Evolutionary conservation across 768 basidiomycete genomes (phyloP).

Genomic region (Phlegmacium glaucopus): DNA sequence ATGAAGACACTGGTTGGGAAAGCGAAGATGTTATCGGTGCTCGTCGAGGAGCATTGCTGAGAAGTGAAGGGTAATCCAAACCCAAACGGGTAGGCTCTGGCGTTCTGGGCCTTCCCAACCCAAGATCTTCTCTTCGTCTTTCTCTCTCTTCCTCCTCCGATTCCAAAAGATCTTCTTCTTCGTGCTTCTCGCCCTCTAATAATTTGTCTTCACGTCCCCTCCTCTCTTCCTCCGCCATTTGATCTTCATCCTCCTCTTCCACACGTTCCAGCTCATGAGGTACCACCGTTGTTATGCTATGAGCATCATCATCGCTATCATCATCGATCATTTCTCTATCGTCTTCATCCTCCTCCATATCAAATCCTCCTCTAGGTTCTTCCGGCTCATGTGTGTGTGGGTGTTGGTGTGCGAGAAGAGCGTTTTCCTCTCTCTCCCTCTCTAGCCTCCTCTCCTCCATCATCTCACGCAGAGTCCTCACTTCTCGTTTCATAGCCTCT

Average conservation of each 20-base stretch:
- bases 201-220: slow-evolving; percentile 9
- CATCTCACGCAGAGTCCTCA: slow-evolving; percentile 65
- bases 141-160: slow-evolving; percentile 8
- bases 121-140: slow-evolving; percentile 38
- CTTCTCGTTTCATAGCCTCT: slow-evolving; percentile 77
- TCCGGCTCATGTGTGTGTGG: no score
- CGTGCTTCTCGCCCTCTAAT: slow-evolving; percentile 9
- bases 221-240: slow-evolving; percentile 7
- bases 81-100: slow-evolving; percentile 66
- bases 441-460: slow-evolving; percentile 67
- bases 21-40: not conserved
- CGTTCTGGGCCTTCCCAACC: slow-evolving; percentile 66
- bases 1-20: slow-evolving; percentile 2
- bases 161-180: slow-evolving; percentile 15
- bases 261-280: slow-evolving; percentile 7
- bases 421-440: slow-evolving; percentile 8
- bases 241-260: slow-evolving; percentile 46
- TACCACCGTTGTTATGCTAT: slow-evolving; percentile 5
- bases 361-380: no score
- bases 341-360: no score
- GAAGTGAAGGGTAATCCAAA: slow-evolving; percentile 16
- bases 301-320: not conserved
- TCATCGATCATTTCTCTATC: no score
- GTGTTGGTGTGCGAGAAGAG: no score
- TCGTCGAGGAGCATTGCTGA: not conserved